Evolutionary conservation across 2,329 filamentous ascomycete genomes (phyloP).

Genomic region (Calonectria pteridis): DNA sequence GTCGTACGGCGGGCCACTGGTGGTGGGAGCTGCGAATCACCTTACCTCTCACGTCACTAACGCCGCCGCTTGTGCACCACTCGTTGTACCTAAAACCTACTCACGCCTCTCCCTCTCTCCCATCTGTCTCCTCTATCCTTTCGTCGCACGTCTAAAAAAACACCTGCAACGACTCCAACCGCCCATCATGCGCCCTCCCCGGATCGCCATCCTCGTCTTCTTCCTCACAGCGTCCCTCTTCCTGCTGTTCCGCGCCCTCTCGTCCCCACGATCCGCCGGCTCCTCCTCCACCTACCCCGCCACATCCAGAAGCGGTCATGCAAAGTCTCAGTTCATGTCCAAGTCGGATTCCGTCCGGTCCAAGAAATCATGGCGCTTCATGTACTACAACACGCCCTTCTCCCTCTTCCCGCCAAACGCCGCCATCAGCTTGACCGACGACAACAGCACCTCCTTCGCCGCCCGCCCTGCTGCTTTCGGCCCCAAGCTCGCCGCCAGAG

Average conservation of each 20-base stretch:
- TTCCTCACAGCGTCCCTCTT: conserved; percentile 67
- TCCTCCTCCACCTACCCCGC: conserved; percentile 43
- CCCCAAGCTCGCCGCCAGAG: conserved; percentile 78
- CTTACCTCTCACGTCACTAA: conserved; percentile 36
- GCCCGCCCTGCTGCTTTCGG: conserved; percentile 95
- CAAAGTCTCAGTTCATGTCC: conserved; percentile 26
- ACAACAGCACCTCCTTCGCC: conserved; percentile 97
- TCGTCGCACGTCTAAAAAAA: not conserved
- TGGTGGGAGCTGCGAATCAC: conserved; percentile 27
- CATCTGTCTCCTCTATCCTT: not conserved
- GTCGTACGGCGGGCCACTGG: conserved; percentile 18
- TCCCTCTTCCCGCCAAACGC: conserved; percentile 95
- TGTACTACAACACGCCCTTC: conserved; percentile 81
- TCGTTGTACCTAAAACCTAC: conserved; percentile 5
- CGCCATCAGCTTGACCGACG: conserved; percentile 94
- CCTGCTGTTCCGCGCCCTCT: conserved; percentile 66
- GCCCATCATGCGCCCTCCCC: conserved; percentile 25
- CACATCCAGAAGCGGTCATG: conserved; percentile 33
- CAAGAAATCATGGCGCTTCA: conserved; percentile 58
- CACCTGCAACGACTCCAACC: not conserved
- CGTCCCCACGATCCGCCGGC: conserved; percentile 50
- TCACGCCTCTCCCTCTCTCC: conserved; percentile 21
- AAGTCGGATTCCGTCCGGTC: conserved; percentile 28
- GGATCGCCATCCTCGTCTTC: conserved; percentile 60
- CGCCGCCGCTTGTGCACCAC: not conserved